A percentile compares a stretch with the other conserved stretches of the same genome.
Conservation (phyloP, 2,329 filamentous ascomycete species). For the Colletotrichum shisoi region DNA sequence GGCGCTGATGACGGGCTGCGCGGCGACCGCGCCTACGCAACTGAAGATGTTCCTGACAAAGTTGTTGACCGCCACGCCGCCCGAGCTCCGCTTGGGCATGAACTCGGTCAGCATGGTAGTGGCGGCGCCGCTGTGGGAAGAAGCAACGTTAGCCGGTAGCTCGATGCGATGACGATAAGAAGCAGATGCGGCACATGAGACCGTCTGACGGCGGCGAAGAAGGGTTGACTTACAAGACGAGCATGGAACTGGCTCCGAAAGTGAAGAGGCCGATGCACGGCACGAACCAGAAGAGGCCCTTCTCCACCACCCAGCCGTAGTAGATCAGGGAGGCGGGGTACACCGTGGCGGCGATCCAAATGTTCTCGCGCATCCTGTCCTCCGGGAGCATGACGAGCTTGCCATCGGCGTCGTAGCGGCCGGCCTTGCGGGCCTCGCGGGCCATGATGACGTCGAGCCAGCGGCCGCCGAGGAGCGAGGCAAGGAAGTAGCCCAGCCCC, state of each 20-base stretch:
- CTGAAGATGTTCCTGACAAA: slow-evolving; percentile 81
- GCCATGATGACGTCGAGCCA: slow-evolving; percentile 87
- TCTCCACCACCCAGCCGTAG: slow-evolving; percentile 78
- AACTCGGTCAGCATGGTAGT: slow-evolving; percentile 90
- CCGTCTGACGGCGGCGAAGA: neutral
- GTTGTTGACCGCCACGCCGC: slow-evolving; percentile 82
- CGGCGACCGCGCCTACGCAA: slow-evolving; percentile 73
- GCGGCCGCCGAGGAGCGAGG: slow-evolving; percentile 72
- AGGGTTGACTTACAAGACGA: slow-evolving; percentile 65
- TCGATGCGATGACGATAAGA: neutral
- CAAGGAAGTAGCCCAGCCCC: slow-evolving; percentile 74
- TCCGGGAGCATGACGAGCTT: slow-evolving; percentile 75
- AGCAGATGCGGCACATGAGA: neutral
- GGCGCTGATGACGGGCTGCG: slow-evolving; percentile 72
- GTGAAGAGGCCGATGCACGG: slow-evolving; percentile 72
- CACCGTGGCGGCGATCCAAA: slow-evolving; percentile 74
- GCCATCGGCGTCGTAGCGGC: slow-evolving; percentile 72
- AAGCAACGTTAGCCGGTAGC: slow-evolving; percentile 31
- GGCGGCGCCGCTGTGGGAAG: slow-evolving; percentile 58
- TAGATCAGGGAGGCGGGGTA: slow-evolving; percentile 75
- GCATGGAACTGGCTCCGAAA: slow-evolving; percentile 80
- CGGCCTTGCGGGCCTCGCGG: slow-evolving; percentile 74
- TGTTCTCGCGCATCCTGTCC: slow-evolving; percentile 83
- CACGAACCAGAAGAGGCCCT: slow-evolving; percentile 71
- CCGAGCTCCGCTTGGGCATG: slow-evolving; percentile 73